A percentile compares a stretch with the other conserved stretches of the same genome.
Evolutionary conservation across 2,329 filamentous ascomycete genomes (phyloP).

Genomic region (Lomentospora prolificans): DNA sequence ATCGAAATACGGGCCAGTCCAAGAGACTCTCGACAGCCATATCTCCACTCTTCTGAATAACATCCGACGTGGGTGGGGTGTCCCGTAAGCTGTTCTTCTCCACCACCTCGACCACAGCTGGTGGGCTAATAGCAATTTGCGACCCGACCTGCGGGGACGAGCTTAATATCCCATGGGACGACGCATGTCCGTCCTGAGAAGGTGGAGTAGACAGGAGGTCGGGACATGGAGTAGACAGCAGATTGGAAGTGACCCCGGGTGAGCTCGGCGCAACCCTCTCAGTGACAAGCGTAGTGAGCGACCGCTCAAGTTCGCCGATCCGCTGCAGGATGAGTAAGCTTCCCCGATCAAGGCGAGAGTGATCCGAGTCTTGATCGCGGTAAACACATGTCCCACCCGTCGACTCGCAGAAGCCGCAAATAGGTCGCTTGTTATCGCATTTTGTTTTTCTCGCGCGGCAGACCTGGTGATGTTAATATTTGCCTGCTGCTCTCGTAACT

Average conservation of each 20-base stretch:
- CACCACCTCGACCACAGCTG: neutral
- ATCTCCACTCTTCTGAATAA: neutral
- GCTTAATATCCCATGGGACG: neutral
- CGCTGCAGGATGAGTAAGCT: constrained; percentile 14
- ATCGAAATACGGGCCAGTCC: neutral
- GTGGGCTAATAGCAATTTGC: neutral
- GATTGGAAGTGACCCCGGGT: neutral
- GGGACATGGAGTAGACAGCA: neutral
- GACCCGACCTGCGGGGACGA: neutral
- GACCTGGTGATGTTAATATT: neutral
- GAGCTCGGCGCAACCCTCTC: neutral
- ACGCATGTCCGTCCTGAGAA: neutral
- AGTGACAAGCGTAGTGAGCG: neutral
- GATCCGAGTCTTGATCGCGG: constrained; percentile 13
- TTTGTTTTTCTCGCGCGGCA: constrained; percentile 14
- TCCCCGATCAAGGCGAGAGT: constrained; percentile 15
- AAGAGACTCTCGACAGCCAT: neutral
- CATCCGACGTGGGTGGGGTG: neutral
- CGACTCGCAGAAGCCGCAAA: constrained; percentile 14
- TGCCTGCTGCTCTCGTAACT: neutral
- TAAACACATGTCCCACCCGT: constrained; percentile 13
- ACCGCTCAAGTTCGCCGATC: constrained; percentile 12
- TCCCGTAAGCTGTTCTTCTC: neutral
- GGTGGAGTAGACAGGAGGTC: neutral
- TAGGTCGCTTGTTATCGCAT: constrained; percentile 13